Conservation (phyloP, 768 basidiomycete species). For the Termitomyces sp. region DNA sequence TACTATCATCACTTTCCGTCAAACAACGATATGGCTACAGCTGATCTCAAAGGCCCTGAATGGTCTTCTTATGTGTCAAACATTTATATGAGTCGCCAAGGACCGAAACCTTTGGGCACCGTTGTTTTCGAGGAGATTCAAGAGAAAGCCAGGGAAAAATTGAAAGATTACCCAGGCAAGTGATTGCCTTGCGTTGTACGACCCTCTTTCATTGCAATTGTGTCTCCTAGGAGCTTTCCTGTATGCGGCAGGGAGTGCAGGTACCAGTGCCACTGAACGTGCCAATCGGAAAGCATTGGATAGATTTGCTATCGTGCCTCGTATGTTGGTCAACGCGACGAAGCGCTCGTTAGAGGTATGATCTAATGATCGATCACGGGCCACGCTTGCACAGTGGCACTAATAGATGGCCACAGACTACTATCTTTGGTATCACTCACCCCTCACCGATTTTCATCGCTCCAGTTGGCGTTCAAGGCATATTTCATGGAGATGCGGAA, state of each 20-base stretch:
- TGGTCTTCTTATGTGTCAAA: slow-evolving; percentile 41
- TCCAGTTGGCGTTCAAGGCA: slow-evolving; percentile 77
- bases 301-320: slow-evolving; percentile 73
- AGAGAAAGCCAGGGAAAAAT: slow-evolving; percentile 57
- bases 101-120: slow-evolving; percentile 51
- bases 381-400: no score
- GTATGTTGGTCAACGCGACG: slow-evolving; percentile 67
- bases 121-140: slow-evolving; percentile 63
- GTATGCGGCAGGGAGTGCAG: slow-evolving; percentile 79
- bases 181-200: neutral
- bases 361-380: neutral
- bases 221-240: slow-evolving; percentile 52
- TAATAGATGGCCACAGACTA: slow-evolving; percentile 40
- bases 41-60: slow-evolving; percentile 4
- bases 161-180: slow-evolving; percentile 56
- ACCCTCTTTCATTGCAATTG: neutral
- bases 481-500: slow-evolving; percentile 70
- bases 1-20: neutral
- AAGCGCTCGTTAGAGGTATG: slow-evolving; percentile 57
- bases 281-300: slow-evolving; percentile 64
- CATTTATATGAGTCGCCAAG: slow-evolving; percentile 35
- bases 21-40: neutral
- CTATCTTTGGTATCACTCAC: slow-evolving; percentile 65
- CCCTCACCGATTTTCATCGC: slow-evolving; percentile 62
- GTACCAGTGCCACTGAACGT: slow-evolving; percentile 60